Evolutionary conservation across 805 yeast species (phyloP), one percentile per base, ranked within the genome.

Genomic region (Myxozyma kluyveri): DNA sequence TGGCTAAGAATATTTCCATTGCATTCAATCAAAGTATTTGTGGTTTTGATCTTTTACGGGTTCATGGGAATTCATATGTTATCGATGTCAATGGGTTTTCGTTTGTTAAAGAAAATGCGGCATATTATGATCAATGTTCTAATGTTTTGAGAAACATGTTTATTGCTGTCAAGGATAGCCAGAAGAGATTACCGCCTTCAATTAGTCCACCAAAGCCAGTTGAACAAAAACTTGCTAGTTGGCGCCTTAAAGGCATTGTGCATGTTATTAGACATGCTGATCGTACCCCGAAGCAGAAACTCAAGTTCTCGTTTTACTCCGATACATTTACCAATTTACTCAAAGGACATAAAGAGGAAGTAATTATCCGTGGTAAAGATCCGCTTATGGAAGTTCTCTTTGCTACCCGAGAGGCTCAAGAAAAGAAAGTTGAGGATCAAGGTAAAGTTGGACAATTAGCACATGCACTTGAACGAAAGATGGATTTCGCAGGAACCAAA

Each of bases 71-170:
- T 61, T 84, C 95, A 54, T 93, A 80, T 67, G 99, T 93, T 35
- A 93, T 93, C 68, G 99, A 93, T 69, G 99, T 93, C 35, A 93
- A 93, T 67, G 99, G 99, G 1, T 93, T 93, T 66, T 89, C 97
- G 0, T 93, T 93, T 71, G 99, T 93, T 31, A 93, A 93, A 67
- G 98, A 93, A 68, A 93, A 88, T 64, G 75, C 74, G 52, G 82
- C 78, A 1, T 93, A 93, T 71, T 93, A 93, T 68, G 96, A 89
- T 67, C 76, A 80, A 21, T 84, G 93, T 70, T 81, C 97, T 0
- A 72, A 76, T 42, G 90, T 91, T 32, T 71, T 93, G 59, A 76
- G 96, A 57, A 77, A 83, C 19, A 74, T 87, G 59, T 93, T 93
- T 61, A 54, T 48, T 7, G 52, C 56, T 10, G 72, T 71, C 40